These are phyloP conservation scores for Waltergamsia citrina DNA, from an alignment of 2,329 filamentous ascomycete species.

Conservation along the genomic window DNA sequence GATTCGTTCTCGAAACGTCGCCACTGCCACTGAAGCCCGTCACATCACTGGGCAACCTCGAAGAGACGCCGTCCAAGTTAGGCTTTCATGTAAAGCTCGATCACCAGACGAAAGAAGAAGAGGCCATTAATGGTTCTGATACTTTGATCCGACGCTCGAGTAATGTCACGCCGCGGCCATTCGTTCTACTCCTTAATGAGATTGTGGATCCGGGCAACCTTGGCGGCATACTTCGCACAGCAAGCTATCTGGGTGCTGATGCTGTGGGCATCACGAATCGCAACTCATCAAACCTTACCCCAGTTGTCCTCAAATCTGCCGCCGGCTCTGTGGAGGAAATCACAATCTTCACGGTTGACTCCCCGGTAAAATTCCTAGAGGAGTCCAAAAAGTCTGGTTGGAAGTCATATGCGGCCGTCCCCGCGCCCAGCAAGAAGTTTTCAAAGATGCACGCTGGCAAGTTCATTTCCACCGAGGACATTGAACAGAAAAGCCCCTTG, in stretches of 20 bases:
- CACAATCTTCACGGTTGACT: constrained; percentile 59
- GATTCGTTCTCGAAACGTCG: constrained; percentile 78
- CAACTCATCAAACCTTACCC: constrained; percentile 64
- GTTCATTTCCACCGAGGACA: constrained; percentile 36
- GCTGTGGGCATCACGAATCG: constrained; percentile 69
- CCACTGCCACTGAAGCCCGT: constrained; percentile 67
- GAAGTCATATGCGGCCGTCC: constrained; percentile 71
- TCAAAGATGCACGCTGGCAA: constrained; percentile 24
- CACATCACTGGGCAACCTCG: constrained; percentile 41
- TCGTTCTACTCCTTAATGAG: constrained; percentile 66
- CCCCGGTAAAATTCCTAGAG: constrained; percentile 60
- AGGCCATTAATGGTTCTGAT: constrained; percentile 58
- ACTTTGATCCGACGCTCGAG: constrained; percentile 30
- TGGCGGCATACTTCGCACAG: constrained; percentile 79
- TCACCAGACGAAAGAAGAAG: constrained; percentile 66
- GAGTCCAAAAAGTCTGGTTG: constrained; percentile 64
- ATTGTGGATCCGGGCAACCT: constrained; percentile 84
- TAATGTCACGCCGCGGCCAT: constrained; percentile 41
- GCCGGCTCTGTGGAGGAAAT: constrained; percentile 80
- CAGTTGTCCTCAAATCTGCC: constrained; percentile 77
- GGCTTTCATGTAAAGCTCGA: constrained; percentile 52
- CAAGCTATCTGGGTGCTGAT: constrained; percentile 83
- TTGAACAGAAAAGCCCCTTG: constrained; percentile 44
- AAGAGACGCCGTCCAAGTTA: constrained; percentile 28
- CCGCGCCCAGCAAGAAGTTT: constrained; percentile 27